Base-by-base conservation (phyloP, 2,329 filamentous ascomycete species). In the Aspergillus floridensis region DNA sequence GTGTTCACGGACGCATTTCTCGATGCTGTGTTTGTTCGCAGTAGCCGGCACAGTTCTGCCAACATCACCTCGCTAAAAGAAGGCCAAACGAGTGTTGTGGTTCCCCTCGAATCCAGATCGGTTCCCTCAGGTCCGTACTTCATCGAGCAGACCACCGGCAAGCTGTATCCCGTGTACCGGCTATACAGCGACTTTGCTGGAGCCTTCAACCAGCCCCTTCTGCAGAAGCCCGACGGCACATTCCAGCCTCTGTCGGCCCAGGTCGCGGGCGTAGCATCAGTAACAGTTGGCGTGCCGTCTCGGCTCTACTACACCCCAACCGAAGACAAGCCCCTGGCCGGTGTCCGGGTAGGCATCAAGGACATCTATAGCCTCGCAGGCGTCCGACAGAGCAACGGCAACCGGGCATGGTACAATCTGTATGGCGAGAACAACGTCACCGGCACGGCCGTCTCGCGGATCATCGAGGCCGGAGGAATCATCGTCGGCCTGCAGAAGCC, bases 301-400 rank as follows among this genome's bases (percentile, higher is more conserved):
- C 78, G 86, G 5, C 74, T 88, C 0, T 88, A 87, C 72, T 85
- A 77, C 71, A 82, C 78, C 2, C 80, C 77, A 52, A 68, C 63
- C 2, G 10, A 22, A 0, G 53, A 63, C 10, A 60, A 66, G n/a
- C 85, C 85, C 1, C 75, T 88, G 0, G 82, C 83, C 6, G 86
- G 87, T 26, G 80, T 87, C 3, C 79, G 86, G 16, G 69, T 88
- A 1, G 86, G 81, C 2, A 78, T 88, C 57, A 89, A 89, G 67
- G 86, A 89, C 65, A 83, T 87, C 38, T 86, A 81, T 65, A 78
- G 85, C 63, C 74, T 88, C 48, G 78, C 80, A 24, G 86, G 87
- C 3, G 70, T 86, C 0, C 79, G 79, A 12, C 86, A 83, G 0
- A 79, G 79, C 1, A 76, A 83, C 31, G 86, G 86, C 0, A 88